phyloP scores from a whole-genome alignment of 305 asterid genomes.

The Solanum hybrid region DNA sequence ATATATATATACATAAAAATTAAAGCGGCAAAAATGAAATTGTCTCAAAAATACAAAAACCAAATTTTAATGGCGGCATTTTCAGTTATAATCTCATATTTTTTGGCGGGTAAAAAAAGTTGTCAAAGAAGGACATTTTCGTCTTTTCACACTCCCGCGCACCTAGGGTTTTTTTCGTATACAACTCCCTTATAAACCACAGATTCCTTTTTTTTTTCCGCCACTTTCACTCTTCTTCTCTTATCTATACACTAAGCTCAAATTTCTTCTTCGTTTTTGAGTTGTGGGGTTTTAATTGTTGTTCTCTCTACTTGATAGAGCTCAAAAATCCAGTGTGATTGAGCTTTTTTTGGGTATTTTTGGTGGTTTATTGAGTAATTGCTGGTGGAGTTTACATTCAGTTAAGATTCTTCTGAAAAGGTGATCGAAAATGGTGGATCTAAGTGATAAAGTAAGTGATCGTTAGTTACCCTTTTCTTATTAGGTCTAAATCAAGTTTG shows the following conservation, averaged over 20 bases:
- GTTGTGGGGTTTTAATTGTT: neutral
- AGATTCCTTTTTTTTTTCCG: neutral
- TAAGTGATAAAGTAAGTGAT: neutral
- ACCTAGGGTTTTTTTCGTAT: slow-evolving; percentile 7
- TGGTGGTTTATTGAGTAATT: neutral
- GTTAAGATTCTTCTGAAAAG: neutral
- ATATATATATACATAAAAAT: too few relatives aligned
- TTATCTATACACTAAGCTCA: neutral
- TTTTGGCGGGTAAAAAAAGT: slow-evolving; percentile 9
- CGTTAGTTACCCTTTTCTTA: neutral
- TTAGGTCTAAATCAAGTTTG: neutral
- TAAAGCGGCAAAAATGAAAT: neutral
- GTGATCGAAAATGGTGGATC: neutral
- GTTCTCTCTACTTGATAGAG: neutral
- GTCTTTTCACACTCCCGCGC: slow-evolving; percentile 8
- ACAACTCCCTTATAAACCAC: slow-evolving; percentile 12
- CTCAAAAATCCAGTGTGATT: neutral
- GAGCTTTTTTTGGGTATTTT: neutral
- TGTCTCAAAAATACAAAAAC: neutral
- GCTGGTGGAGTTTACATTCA: neutral
- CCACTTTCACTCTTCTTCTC: neutral
- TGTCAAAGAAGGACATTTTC: neutral
- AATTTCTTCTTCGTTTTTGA: neutral
- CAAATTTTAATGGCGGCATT: slow-evolving; percentile 5
- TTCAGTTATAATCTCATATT: neutral